Conservation (phyloP, 2,329 filamentous ascomycete species). For the Arthrobotrys megalospora region DNA sequence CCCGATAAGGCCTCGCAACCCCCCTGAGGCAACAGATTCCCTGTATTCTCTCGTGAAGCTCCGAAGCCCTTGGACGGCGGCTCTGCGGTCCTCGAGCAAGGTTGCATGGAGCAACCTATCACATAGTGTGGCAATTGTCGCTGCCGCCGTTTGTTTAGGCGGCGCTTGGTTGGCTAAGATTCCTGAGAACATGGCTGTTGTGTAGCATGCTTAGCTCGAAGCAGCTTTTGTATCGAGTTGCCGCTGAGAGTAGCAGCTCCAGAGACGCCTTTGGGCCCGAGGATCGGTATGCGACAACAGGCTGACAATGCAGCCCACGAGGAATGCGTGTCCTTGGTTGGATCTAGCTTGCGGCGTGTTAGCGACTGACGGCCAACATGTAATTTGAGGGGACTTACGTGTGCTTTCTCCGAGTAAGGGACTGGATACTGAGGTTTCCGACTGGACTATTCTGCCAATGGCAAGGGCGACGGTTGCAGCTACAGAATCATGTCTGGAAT, state of each 20-base stretch:
- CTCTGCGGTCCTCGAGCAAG: constrained; percentile 91
- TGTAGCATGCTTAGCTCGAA: constrained; percentile 36
- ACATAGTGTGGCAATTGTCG: constrained; percentile 92
- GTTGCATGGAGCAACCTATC: constrained; percentile 89
- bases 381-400: background rate
- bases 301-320: constrained; percentile 10
- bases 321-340: constrained; percentile 27
- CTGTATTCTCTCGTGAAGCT: constrained; percentile 98
- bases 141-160: constrained; percentile 93
- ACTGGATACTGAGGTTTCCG: no score
- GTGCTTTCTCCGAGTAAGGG: background rate
- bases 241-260: background rate
- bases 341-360: constrained; percentile 1
- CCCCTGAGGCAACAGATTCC: constrained; percentile 92
- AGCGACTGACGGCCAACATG: background rate
- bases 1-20: constrained; percentile 88
- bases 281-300: background rate
- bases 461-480: constrained; percentile 29
- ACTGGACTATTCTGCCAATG: constrained; percentile 8
- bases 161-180: constrained; percentile 81
- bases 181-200: constrained; percentile 66
- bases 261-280: background rate
- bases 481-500: constrained; percentile 28
- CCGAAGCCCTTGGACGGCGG: constrained; percentile 90
- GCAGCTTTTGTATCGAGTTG: constrained; percentile 5